A percentile compares a stretch with the other conserved stretches of the same genome.
phyloP scores from a whole-genome alignment of 768 basidiomycete species.

The Rhizopogon vulgaris region DNA sequence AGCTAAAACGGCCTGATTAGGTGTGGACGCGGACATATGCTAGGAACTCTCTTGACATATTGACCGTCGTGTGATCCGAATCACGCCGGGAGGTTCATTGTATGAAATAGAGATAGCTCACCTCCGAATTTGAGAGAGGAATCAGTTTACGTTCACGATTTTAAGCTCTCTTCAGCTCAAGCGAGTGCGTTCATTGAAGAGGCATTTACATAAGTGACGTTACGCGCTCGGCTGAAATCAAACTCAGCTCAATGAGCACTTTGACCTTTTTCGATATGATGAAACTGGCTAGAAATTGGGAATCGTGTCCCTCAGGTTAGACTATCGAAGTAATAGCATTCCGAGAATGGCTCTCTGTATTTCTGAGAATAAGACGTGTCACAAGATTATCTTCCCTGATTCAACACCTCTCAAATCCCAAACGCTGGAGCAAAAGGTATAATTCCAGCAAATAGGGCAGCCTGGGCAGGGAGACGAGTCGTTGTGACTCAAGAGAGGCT shows the following conservation, averaged over 20 bases:
- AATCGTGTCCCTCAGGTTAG: not conserved
- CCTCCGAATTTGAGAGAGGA: too few relatives aligned
- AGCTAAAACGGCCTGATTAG: not conserved
- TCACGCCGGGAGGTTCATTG: not conserved
- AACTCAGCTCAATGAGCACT: too few relatives aligned
- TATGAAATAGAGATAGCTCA: not conserved
- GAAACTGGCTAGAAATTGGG: too few relatives aligned
- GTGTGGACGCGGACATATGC: not conserved
- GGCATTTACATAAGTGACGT: too few relatives aligned
- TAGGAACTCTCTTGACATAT: not conserved
- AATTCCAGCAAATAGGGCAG: not conserved
- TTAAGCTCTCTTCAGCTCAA: too few relatives aligned
- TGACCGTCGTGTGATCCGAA: not conserved
- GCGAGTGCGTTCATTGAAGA: too few relatives aligned
- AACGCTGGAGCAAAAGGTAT: not conserved
- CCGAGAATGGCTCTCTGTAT: not conserved
- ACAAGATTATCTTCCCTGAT: not conserved
- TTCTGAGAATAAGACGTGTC: not conserved
- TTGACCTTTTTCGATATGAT: too few relatives aligned
- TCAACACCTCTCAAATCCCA: not conserved
- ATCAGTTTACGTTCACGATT: too few relatives aligned
- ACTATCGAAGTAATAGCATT: not conserved
- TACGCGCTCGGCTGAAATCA: too few relatives aligned
- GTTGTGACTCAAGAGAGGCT: slow-evolving; percentile 5
- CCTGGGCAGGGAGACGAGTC: slow-evolving; percentile 1